Evolutionary conservation across 1,284 basidiomycete genomes (phyloP).

Genomic region (Rhodotorula sp.): DNA sequence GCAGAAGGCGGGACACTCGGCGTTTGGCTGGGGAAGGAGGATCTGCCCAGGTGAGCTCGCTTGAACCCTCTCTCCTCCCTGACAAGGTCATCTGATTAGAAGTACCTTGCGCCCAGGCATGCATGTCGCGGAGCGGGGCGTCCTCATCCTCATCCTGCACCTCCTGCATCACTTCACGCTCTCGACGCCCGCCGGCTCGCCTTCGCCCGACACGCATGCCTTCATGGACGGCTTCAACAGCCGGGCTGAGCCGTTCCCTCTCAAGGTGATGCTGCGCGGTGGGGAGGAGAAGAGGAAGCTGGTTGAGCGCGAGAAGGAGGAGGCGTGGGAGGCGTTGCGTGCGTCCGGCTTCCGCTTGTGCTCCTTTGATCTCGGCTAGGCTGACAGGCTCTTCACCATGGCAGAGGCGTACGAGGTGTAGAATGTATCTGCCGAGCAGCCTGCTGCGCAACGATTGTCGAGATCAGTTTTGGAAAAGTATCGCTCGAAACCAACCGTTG

Average conservation of each 20-base stretch:
- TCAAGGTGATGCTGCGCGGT: not conserved
- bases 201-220: constrained; percentile 12
- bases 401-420: constrained; percentile 1
- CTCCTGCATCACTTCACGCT: constrained; percentile 13
- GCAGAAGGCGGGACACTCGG: constrained; percentile 35
- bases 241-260: constrained; percentile 8
- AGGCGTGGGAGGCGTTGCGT: constrained; percentile 17
- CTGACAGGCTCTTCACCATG: no score
- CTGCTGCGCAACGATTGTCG: no score
- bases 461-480: no score
- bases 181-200: not conserved
- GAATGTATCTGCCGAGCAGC: no score
- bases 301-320: constrained; percentile 5
- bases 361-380: not conserved
- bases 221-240: constrained; percentile 13
- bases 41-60: not conserved
- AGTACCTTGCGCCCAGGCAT: not conserved
- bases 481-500: no score
- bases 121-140: constrained; percentile 15
- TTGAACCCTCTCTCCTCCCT: no score
- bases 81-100: not conserved
- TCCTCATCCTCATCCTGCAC: constrained; percentile 8
- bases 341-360: not conserved
- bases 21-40: constrained; percentile 42
- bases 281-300: not conserved